A percentile compares a stretch with the other conserved stretches of the same genome.
These are phyloP conservation scores for Nigrograna mackinnonii DNA, from an alignment of 2,329 filamentous ascomycete species.

Conservation along the genomic window DNA sequence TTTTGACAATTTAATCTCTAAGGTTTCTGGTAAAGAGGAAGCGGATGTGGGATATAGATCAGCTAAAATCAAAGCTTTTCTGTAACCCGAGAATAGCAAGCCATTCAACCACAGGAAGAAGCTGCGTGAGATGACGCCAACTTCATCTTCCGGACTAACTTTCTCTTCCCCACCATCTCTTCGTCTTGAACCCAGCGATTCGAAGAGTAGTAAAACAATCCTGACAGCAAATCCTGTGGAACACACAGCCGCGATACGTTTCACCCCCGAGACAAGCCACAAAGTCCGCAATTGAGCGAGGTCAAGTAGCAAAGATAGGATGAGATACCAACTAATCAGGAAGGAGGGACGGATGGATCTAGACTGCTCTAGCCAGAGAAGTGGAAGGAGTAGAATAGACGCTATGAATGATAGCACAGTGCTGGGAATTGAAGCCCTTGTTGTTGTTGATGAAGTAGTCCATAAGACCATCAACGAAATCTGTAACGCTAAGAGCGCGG, in stretches of 20 bases:
- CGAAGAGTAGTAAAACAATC: constrained; percentile 14
- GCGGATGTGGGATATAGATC: constrained; percentile 4
- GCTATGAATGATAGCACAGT: constrained; percentile 8
- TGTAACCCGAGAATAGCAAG: constrained; percentile 2
- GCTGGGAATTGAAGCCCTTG: background rate
- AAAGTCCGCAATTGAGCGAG: constrained; percentile 8
- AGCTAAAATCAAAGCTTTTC: constrained; percentile 2
- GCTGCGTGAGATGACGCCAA: constrained; percentile 2
- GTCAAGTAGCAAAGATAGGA: constrained; percentile 13
- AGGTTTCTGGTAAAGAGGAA: constrained; percentile 1
- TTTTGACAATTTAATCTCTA: constrained; percentile 1
- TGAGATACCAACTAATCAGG: constrained; percentile 9
- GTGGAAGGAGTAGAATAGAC: constrained; percentile 1
- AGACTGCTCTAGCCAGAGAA: constrained; percentile 12
- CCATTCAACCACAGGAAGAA: constrained; percentile 6
- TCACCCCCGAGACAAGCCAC: constrained; percentile 5
- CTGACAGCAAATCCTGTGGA: constrained; percentile 15
- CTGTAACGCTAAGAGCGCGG: constrained; percentile 5
- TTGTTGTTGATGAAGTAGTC: constrained; percentile 4
- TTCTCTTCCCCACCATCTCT: background rate
- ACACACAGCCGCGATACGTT: constrained; percentile 7
- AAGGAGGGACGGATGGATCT: constrained; percentile 7
- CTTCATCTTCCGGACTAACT: constrained; percentile 4
- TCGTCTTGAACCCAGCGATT: constrained; percentile 17
- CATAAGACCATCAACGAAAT: constrained; percentile 7